These are phyloP conservation scores for Alternaria solani DNA, from an alignment of 2,329 filamentous ascomycete species.

Conservation along the genomic window DNA sequence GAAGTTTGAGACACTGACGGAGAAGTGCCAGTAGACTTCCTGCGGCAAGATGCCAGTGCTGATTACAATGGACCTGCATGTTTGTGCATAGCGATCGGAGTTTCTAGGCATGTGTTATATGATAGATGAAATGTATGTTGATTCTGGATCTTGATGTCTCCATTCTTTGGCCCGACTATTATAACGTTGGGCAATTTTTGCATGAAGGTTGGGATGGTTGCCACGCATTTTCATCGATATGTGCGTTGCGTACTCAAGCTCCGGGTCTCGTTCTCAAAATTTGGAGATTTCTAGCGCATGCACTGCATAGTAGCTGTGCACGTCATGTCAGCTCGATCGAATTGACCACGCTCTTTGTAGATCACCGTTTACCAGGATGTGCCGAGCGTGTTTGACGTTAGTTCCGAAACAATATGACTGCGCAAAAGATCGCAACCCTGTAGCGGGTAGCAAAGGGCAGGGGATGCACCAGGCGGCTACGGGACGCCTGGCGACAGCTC, in stretches of 20 bases:
- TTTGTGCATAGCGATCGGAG: background rate
- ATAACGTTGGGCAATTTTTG: background rate
- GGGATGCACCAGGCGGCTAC: background rate
- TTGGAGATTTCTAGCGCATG: background rate
- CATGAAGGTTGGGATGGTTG: background rate
- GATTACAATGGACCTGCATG: background rate
- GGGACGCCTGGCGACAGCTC: background rate
- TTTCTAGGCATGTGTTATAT: background rate
- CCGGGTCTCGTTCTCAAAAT: background rate
- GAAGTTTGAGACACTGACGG: slow-evolving; percentile 22
- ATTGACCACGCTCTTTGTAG: background rate
- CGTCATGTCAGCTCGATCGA: background rate
- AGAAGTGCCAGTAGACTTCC: background rate
- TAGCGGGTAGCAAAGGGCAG: background rate
- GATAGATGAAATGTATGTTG: background rate
- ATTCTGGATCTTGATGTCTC: background rate
- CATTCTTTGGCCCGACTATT: background rate
- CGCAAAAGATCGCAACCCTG: background rate
- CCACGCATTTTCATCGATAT: background rate
- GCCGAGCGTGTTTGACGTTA: background rate
- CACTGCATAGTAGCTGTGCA: background rate
- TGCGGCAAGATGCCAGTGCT: background rate
- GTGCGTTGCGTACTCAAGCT: background rate
- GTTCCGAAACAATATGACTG: background rate
- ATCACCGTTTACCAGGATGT: background rate